Evolutionary conservation across 495 filamentous ascomycete species (phyloP), one percentile per base, ranked within the genome.

Genomic region (Aspergillus egyptiacus): DNA sequence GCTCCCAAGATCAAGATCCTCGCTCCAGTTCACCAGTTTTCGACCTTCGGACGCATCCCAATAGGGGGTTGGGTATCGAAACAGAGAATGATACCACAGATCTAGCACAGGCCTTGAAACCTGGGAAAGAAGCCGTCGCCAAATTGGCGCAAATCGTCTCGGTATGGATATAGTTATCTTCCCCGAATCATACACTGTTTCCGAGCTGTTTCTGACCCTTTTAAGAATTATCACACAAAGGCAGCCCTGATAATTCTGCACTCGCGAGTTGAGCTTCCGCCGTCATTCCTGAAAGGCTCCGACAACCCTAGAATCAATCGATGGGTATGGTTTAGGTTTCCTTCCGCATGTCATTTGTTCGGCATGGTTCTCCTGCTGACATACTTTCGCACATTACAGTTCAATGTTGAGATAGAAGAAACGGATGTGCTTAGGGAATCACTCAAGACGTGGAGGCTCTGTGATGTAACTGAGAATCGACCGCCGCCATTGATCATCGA

Each of bases 371-470:
- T 20, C 10, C 28, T 11, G 22, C 41, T 44, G 18, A 44, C 27
- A 31, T 44, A 19, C 1, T 27, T 2, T 46, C 18, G 33, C 2
- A 4, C 15, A 41, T 9, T 17, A 18, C 24, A 97, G 93, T 98
- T 96, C 68, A 93, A 95, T 62, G 79, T 96, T 53, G 88, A 96
- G 40, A 75, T 95, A 36, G 89, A 96, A 54, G 93, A 98, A 46
- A 91, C 89, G 45, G 89, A 95, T 58, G 80, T 81, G 34, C 85
- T 93, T 53, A 74, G 80, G 58, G 84, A 95, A 48, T 85, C 90
- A 50, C 74, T 96, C 25, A 75, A 77, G 53, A 72, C 82, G 33
- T 98, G 90, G 89, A 84, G 79, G 67, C 75, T 67, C 24, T 86
- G 82, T 48, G 88, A 91, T 68, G 78, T 84, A 38, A 77, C 84